These are phyloP conservation scores for Sanghuangporus sanghuang DNA, from an alignment of 1,284 basidiomycete genomes.

Conservation along the genomic window DNA sequence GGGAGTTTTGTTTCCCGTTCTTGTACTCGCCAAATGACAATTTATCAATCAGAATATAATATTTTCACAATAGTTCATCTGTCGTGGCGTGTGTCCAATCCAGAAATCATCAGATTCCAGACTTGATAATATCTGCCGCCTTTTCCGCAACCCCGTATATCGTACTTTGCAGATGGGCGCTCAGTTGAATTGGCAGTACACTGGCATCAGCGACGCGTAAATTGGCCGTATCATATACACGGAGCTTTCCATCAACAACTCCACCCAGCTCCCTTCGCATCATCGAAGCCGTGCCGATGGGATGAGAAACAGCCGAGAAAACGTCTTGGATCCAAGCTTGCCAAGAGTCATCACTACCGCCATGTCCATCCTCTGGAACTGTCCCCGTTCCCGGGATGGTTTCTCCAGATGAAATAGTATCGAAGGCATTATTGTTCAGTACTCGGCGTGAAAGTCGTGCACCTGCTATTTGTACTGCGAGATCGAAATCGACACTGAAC, in stretches of 20 bases:
- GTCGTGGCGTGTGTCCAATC: no score
- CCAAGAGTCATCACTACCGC: conserved; percentile 19
- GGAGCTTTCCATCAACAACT: conserved; percentile 31
- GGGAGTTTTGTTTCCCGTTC: no score
- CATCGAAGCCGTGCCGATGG: conserved; percentile 40
- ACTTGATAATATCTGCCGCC: conserved; percentile 38
- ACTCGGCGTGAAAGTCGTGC: conserved; percentile 42
- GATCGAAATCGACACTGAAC: conserved; percentile 42
- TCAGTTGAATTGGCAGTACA: conserved; percentile 20
- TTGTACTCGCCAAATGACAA: no score
- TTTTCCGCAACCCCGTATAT: conserved; percentile 46
- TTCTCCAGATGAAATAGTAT: conserved; percentile 10
- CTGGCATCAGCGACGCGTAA: conserved; percentile 21
- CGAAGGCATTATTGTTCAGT: conserved; percentile 34
- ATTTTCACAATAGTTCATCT: no score
- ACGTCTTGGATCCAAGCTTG: conserved; percentile 16
- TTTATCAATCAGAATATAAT: no score
- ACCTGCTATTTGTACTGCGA: conserved; percentile 44
- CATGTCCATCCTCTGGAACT: conserved; percentile 8
- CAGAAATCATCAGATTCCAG: neutral
- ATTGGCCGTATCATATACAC: conserved; percentile 22
- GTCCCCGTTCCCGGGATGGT: neutral
- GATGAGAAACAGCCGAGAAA: conserved; percentile 26
- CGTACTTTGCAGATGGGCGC: conserved; percentile 24
- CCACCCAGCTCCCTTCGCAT: conserved; percentile 36